Base-by-base conservation (phyloP, 495 filamentous ascomycete genomes). In the Neurospora cerealis region DNA sequence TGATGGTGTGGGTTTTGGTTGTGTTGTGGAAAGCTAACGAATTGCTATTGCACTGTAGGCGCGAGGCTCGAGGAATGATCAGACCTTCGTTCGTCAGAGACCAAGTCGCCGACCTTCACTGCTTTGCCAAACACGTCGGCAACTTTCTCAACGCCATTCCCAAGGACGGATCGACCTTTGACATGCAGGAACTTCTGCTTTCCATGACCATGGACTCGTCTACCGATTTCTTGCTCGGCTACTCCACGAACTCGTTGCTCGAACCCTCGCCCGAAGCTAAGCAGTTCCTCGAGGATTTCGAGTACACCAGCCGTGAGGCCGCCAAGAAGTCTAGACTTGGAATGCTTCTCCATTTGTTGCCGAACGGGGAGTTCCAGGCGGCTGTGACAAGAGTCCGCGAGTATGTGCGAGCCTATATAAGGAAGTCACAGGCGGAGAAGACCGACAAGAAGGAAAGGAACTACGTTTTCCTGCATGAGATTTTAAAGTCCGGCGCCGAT, bases 171-270 rank as follows among this genome's bases (percentile, higher is more conserved):
- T 54, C 44, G 36, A 74, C 81, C n/a, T 87, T 92, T 70, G 89
- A 93, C 73, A 84, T 93, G 38, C 87, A 91, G 74, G 80, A 79
- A 1, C 82, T 89, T 8, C 88, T 93, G 73, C 88, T 88, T 74
- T 81, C 85, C 66, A 77, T 92, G 66, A 91, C 90, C 4, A 86
- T 91, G 71, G 91, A 93, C 79, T 88, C 86, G 0, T 89, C 90
- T 3, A 92, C 90, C 0, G 90, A 92, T 54, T 82, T 93, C 77
- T 82, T 93, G 71, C 73, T 86, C 39, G 84, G 83, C 5, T 79
- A 80, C 54, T 83, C 83, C 41, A 83, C 83, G 34, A 79, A 83
- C 71, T 70, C 79, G 2, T 78, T 83, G 9, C 77, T 77, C 24
- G 36, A 74, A 28, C 77, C 81, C 0, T 79, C 82, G 8, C 74